A percentile compares a stretch with the other conserved stretches of the same genome.
Conservation (phyloP, 2,329 filamentous ascomycete species). For the Magnaporthales sp. region DNA sequence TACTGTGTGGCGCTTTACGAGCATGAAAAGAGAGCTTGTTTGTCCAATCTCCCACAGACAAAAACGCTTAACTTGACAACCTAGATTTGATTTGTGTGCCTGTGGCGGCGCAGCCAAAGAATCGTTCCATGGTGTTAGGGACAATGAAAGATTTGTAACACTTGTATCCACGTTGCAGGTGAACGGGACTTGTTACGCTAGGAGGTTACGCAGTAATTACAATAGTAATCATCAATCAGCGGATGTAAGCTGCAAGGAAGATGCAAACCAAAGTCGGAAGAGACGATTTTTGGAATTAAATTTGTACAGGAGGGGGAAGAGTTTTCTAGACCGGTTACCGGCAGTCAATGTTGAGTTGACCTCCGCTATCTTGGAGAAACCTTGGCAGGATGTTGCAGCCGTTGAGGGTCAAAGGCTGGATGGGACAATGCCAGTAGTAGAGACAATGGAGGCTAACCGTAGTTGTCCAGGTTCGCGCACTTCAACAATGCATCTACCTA, state of each 20-base stretch:
- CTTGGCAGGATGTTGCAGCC: background rate
- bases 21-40: background rate
- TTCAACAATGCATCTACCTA: background rate
- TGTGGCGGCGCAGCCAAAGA: too few species aligned
- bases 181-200: too few species aligned
- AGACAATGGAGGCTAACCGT: background rate
- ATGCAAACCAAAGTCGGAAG: background rate
- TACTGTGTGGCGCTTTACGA: background rate
- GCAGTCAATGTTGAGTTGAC: background rate
- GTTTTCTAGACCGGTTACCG: background rate
- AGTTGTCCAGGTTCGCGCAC: background rate
- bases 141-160: too few species aligned
- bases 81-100: background rate
- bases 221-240: background rate
- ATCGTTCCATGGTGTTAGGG: too few species aligned
- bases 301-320: too few species aligned
- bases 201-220: background rate
- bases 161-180: background rate
- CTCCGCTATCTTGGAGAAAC: background rate
- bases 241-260: background rate
- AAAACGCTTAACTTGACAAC: background rate
- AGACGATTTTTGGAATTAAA: background rate
- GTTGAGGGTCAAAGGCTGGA: background rate
- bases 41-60: background rate
- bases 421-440: background rate